Percentiles rank a stretch among this genome's conserved stretches.
Evolutionary conservation across 2,329 filamentous ascomycete genomes (phyloP).

Genomic region (Penicillium occitanis): DNA sequence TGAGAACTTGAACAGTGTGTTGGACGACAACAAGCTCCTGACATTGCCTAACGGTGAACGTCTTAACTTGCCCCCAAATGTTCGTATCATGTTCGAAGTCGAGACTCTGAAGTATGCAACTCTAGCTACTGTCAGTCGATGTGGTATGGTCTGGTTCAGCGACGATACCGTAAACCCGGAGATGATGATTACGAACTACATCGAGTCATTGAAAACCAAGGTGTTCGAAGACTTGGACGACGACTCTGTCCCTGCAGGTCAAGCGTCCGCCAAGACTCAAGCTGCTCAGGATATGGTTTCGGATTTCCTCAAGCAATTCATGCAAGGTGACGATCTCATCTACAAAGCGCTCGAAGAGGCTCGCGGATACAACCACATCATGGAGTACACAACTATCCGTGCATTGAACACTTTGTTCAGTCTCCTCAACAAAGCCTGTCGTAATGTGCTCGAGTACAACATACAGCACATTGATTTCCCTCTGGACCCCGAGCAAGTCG

Average conservation of each 20-base stretch:
- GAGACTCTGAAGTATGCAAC: constrained; percentile 97
- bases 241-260: constrained; percentile 74
- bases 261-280: constrained; percentile 74
- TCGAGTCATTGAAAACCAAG: constrained; percentile 76
- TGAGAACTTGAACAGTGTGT: constrained; percentile 98
- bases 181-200: constrained; percentile 92
- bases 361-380: constrained; percentile 83
- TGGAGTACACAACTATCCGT: constrained; percentile 93
- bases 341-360: constrained; percentile 74
- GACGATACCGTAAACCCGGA: constrained; percentile 90
- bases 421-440: constrained; percentile 87
- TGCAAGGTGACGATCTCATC: constrained; percentile 79
- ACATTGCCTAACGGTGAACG: constrained; percentile 97
- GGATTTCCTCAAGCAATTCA: constrained; percentile 70
- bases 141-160: constrained; percentile 99
- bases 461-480: constrained; percentile 91
- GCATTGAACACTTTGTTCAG: constrained; percentile 93
- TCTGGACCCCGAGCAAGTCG: constrained; percentile 83
- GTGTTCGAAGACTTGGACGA: constrained; percentile 96
- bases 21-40: constrained; percentile 97
- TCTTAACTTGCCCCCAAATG: constrained; percentile 88
- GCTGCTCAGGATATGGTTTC: constrained; percentile 77
- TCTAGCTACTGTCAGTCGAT: constrained; percentile 96
- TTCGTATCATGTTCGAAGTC: constrained; percentile 99
- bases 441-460: constrained; percentile 94